A percentile compares a stretch with the other conserved stretches of the same genome.
phyloP scores from a whole-genome alignment of 148 eudicot species.

The Fagopyrum tataricum region DNA sequence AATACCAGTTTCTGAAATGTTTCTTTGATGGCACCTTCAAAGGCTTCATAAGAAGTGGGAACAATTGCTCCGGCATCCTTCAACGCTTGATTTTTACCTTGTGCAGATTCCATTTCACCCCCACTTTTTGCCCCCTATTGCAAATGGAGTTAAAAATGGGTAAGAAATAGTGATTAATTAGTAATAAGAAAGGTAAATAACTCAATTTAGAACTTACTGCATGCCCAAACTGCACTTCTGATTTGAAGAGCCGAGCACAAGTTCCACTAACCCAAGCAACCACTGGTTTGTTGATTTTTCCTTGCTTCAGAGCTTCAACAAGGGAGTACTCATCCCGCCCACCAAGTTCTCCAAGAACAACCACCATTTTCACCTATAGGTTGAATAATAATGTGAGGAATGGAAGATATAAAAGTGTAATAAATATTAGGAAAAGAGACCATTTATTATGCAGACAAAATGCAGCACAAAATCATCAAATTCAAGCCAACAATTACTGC shows the following conservation, averaged over 20 bases:
- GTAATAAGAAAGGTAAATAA: background rate
- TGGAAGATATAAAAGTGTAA: background rate
- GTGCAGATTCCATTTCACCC: constrained; percentile 97
- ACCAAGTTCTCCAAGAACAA: constrained; percentile 97
- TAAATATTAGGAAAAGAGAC: background rate
- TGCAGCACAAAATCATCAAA: background rate
- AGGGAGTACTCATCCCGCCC: constrained; percentile 98
- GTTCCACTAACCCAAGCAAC: constrained; percentile 99
- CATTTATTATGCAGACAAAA: background rate
- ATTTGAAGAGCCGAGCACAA: constrained; percentile 91
- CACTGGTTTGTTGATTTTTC: constrained; percentile 87
- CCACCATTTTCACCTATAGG: constrained; percentile 80
- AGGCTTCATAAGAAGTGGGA: constrained; percentile 89
- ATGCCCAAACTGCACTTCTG: constrained; percentile 99
- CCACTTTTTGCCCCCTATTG: constrained; percentile 96
- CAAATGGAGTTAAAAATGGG: background rate
- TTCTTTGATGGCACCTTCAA: constrained; percentile 74
- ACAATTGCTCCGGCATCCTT: constrained; percentile 87
- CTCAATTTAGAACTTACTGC: constrained; percentile 51
- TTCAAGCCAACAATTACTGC: background rate
- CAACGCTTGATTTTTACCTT: constrained; percentile 94
- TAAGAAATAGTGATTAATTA: background rate
- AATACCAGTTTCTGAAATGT: constrained; percentile 71
- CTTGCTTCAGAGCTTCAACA: constrained; percentile 94
- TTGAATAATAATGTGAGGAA: too few species aligned